These are phyloP conservation scores for Phoma sp. DNA, from an alignment of 2,329 filamentous ascomycete genomes.

Conservation along the genomic window DNA sequence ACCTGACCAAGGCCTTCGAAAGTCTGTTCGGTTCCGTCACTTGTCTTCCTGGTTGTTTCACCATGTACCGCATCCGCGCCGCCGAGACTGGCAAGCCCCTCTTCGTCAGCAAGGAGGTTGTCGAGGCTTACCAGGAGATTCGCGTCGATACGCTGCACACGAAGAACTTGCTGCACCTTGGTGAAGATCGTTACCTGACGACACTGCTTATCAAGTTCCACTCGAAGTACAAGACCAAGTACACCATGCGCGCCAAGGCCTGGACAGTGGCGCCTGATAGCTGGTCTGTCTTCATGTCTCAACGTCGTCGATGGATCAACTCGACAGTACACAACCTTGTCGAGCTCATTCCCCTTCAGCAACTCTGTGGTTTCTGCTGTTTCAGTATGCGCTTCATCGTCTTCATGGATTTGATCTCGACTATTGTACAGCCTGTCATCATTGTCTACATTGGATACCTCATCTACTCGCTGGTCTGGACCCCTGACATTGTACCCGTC, in stretches of 20 bases:
- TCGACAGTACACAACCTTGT: conserved; percentile 97
- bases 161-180: conserved; percentile 96
- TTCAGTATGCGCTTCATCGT: conserved; percentile 99
- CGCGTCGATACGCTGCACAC: conserved; percentile 97
- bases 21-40: conserved; percentile 96
- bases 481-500: conserved; percentile 72
- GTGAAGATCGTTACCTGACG: conserved; percentile 96
- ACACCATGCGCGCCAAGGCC: conserved; percentile 87
- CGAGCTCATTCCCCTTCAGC: conserved; percentile 88
- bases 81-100: conserved; percentile 94
- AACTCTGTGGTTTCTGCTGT: conserved; percentile 99
- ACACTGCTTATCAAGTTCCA: conserved; percentile 93
- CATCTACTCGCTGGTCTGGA: conserved; percentile 72
- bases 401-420: conserved; percentile 90
- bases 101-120: conserved; percentile 91
- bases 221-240: conserved; percentile 97
- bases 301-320: conserved; percentile 99
- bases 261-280: conserved; percentile 97
- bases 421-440: conserved; percentile 88
- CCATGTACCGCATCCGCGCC: conserved; percentile 96
- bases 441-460: conserved; percentile 90
- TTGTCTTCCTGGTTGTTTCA: conserved; percentile 97
- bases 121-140: conserved; percentile 87
- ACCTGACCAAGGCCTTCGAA: conserved; percentile 95
- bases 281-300: conserved; percentile 93